Evolutionary conservation across 345 rosid genomes (phyloP).

Genomic region (Corchorus capsularis): DNA sequence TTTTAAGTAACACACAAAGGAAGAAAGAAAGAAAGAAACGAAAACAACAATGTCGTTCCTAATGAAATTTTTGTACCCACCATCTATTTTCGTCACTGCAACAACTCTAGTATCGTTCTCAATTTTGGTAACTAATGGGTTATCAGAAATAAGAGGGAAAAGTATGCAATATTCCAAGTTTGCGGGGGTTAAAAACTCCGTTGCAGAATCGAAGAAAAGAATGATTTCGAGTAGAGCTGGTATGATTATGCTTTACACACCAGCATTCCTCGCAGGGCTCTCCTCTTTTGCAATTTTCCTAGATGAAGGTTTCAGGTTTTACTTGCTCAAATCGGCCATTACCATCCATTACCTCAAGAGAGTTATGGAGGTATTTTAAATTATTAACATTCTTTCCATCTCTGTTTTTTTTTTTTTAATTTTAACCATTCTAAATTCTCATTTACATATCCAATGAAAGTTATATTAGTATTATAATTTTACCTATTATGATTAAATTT

Average conservation of each 20-base stretch:
- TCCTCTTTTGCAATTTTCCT: constrained; percentile 56
- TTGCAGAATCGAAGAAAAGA: background rate
- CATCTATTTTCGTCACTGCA: constrained; percentile 41
- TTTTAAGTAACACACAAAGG: no score
- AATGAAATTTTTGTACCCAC: constrained; percentile 37
- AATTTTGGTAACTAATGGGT: constrained; percentile 35
- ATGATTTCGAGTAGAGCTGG: constrained; percentile 52
- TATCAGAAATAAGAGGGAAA: constrained; percentile 55
- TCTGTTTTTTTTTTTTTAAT: background rate
- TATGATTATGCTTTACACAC: constrained; percentile 62
- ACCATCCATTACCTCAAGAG: constrained; percentile 79
- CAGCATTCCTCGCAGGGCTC: constrained; percentile 57
- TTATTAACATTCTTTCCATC: background rate
- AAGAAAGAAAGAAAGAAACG: no score
- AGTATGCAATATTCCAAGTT: constrained; percentile 67
- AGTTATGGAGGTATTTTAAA: constrained; percentile 43
- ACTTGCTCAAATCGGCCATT: constrained; percentile 51
- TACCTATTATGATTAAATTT: no score
- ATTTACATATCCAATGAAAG: no score
- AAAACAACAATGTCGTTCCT: background rate
- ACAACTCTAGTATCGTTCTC: constrained; percentile 38
- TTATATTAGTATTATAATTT: no score
- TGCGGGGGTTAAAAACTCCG: constrained; percentile 12
- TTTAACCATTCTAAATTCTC: no score
- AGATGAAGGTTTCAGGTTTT: constrained; percentile 47